phyloP scores from a whole-genome alignment of 345 rosid genomes.

The Arabis alpina region DNA sequence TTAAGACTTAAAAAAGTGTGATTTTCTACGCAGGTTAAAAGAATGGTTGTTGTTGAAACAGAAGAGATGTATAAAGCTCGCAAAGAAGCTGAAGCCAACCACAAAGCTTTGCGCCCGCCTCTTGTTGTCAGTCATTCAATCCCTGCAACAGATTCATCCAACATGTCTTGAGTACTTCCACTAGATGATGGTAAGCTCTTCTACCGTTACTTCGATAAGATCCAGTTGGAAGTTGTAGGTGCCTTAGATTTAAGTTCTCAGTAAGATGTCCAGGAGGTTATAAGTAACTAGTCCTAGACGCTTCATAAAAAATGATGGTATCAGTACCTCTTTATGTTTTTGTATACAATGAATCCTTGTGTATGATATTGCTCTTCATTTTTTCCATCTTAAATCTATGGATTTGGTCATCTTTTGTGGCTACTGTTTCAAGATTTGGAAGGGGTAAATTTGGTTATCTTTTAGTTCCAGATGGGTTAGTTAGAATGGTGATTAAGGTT shows the following conservation, averaged over 20 bases:
- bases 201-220: slow-evolving; percentile 4
- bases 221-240: slow-evolving; percentile 15
- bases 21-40: slow-evolving; percentile 57
- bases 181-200: slow-evolving; percentile 29
- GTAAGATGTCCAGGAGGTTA: slow-evolving; percentile 22
- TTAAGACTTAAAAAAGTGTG: not conserved
- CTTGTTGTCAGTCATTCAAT: slow-evolving; percentile 59
- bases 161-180: slow-evolving; percentile 34
- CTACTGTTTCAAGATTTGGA: slow-evolving; percentile 8
- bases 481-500: not conserved
- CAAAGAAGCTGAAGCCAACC: slow-evolving; percentile 58
- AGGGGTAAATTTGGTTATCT: not conserved
- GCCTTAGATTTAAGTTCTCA: not conserved
- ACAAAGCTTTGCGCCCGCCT: slow-evolving; percentile 62
- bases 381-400: not conserved
- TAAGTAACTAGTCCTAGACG: slow-evolving; percentile 25
- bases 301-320: slow-evolving; percentile 1
- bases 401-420: slow-evolving; percentile 8
- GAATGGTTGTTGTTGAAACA: slow-evolving; percentile 75
- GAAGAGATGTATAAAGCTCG: slow-evolving; percentile 85
- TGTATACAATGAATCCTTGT: slow-evolving; percentile 22
- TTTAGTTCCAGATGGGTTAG: slow-evolving; percentile 1
- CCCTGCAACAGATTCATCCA: slow-evolving; percentile 48
- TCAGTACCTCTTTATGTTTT: slow-evolving; percentile 15
- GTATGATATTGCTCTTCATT: not conserved